Evolutionary conservation across 495 filamentous ascomycete genomes (phyloP), one percentile per base, ranked within the genome.

Genomic region (Stereocaulon alpinum): DNA sequence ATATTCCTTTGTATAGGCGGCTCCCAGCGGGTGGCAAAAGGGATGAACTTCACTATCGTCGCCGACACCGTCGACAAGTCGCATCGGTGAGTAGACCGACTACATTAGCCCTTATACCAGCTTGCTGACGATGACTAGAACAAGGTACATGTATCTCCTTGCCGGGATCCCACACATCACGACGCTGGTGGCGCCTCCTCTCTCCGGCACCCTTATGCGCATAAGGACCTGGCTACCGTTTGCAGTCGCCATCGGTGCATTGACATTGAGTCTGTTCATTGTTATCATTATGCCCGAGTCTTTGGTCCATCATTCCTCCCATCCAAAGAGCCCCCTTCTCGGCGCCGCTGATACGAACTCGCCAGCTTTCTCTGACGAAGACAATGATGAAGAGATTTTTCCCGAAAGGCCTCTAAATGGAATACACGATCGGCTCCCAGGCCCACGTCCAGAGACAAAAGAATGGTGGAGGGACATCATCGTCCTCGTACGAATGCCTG

Each of bases 1-100:
- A 15, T 59, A 24, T 67, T 67, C 47, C 59, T 65, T 1, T 65
- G 59, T 41, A 41, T 67, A 37, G 65, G 65, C 18, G 65, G 65
- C 40, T 65, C 64, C n/a, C 59, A 63, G 18, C 55, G 60, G 24
- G 57, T 65, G 5, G 58, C 60, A 6, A 66, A 66, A 15, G 55
- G 63, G 24, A 65, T 65, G 60, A 58, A 60, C 14, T 67, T 65
- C 22, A 61, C 60, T 17, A 61, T 66, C 52, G 54, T 67, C 14
- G 56, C 63, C 29, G 63, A 65, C 47, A 55, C 56, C 15, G 56
- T 63, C 32, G 63, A 63, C 29, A 55, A 58, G 24, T 63, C 63
- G 12, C 43, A 65, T 37, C 51, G 63, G 63, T 64, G 43, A 54
- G 24, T 18, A 18, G 40, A 24, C 22, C 14, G 4, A 34, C 20